These are phyloP conservation scores for Chaetomium globosum DNA, from an alignment of 2,329 filamentous ascomycete species.

Conservation along the genomic window DNA sequence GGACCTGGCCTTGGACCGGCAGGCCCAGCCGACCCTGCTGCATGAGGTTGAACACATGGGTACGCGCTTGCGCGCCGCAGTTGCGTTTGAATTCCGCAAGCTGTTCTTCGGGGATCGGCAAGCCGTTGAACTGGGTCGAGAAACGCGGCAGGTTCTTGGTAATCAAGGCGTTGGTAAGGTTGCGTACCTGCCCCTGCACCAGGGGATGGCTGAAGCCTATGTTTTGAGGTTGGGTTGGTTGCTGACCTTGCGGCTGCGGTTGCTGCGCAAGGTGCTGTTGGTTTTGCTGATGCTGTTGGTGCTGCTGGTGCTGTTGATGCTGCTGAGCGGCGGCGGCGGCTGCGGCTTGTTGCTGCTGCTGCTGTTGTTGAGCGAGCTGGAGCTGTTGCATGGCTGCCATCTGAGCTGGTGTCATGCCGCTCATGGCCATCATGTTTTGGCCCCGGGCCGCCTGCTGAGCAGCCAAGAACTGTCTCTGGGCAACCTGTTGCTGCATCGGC, in stretches of 20 bases:
- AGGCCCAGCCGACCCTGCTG: not conserved
- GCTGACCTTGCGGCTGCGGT: conserved; percentile 41
- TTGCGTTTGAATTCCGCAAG: conserved; percentile 50
- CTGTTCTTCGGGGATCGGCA: conserved; percentile 51
- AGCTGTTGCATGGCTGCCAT: conserved; percentile 45
- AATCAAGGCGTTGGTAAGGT: conserved; percentile 42
- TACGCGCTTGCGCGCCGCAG: conserved; percentile 47
- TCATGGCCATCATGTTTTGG: conserved; percentile 35
- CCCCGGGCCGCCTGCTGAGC: conserved; percentile 25
- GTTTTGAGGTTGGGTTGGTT: conserved; percentile 34
- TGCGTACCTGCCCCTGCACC: conserved; percentile 29
- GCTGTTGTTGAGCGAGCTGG: conserved; percentile 42
- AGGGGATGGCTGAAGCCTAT: conserved; percentile 16
- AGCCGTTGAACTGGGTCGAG: conserved; percentile 46
- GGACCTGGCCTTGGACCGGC: not conserved
- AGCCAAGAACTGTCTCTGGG: conserved; percentile 45
- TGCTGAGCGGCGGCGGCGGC: conserved; percentile 35
- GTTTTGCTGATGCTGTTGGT: conserved; percentile 36
- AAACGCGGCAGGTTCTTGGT: conserved; percentile 44
- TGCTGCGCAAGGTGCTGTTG: conserved; percentile 36
- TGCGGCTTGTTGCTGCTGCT: conserved; percentile 35
- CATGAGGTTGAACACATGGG: conserved; percentile 41
- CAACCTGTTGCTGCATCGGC: conserved; percentile 18
- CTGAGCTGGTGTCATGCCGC: conserved; percentile 26
- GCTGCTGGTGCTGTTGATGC: conserved; percentile 36